phyloP scores from a whole-genome alignment of 1,284 basidiomycete species.

The Cutaneotrichosporon cyanovorans region DNA sequence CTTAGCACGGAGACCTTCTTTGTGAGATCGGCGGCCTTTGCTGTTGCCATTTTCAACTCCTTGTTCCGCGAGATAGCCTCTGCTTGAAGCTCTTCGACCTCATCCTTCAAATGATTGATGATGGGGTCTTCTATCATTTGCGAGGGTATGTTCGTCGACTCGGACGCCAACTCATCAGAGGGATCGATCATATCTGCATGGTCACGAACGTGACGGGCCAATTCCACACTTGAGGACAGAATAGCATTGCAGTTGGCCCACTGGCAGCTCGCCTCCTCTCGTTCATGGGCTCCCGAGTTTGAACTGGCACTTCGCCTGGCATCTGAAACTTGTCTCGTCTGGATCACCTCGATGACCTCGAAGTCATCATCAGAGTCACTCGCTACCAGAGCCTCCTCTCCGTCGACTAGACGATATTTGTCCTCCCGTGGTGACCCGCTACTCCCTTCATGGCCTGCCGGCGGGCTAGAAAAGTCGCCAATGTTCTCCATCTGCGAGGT shows the following conservation, averaged over 20 bases:
- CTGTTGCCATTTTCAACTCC: too few species aligned
- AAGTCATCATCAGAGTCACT: conserved; percentile 4
- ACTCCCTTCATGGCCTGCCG: background rate
- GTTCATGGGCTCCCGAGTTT: too few species aligned
- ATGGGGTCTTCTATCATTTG: background rate
- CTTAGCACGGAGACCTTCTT: too few species aligned
- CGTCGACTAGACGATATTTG: conserved; percentile 9
- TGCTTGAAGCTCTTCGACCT: background rate
- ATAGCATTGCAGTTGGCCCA: background rate
- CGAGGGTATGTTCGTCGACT: background rate
- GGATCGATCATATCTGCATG: background rate
- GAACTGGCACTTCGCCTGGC: too few species aligned
- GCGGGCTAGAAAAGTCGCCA: conserved; percentile 7
- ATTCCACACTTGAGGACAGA: background rate
- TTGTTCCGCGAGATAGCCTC: too few species aligned
- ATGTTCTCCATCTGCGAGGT: conserved; percentile 5
- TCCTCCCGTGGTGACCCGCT: background rate
- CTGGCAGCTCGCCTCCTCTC: background rate
- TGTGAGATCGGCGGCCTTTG: too few species aligned
- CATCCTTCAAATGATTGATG: background rate
- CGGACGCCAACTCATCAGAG: background rate
- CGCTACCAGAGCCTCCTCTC: conserved; percentile 13
- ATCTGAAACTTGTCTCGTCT: too few species aligned
- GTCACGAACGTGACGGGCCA: conserved; percentile 1
- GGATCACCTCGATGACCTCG: too few species aligned